Conservation (phyloP, 371 early-diverging fungal species). For the Conidiobolus incongruus region DNA sequence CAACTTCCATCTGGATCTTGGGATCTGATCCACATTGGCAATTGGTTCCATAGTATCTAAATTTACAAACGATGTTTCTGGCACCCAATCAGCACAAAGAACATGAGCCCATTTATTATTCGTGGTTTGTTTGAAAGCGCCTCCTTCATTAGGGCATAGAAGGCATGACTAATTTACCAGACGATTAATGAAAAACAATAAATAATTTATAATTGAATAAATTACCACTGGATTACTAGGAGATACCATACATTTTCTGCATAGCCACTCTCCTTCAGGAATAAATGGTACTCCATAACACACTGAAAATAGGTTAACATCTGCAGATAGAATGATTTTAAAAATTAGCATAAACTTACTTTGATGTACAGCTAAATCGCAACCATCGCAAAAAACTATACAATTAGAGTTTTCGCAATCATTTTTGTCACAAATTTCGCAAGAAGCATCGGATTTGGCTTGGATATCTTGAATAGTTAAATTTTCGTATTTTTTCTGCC, state of each 20-base stretch:
- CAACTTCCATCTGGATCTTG: slow-evolving; percentile 71
- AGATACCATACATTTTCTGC: slow-evolving; percentile 86
- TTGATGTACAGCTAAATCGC: slow-evolving; percentile 97
- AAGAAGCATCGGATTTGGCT: slow-evolving; percentile 39
- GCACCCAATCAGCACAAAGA: slow-evolving; percentile 89
- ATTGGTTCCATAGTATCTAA: slow-evolving; percentile 94
- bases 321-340: background rate
- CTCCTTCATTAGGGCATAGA: slow-evolving; percentile 84
- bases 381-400: slow-evolving; percentile 98
- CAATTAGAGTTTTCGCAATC: slow-evolving; percentile 95
- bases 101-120: slow-evolving; percentile 90
- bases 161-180: slow-evolving; percentile 34
- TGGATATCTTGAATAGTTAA: slow-evolving; percentile 31
- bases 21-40: slow-evolving; percentile 67
- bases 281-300: slow-evolving; percentile 99
- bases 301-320: slow-evolving; percentile 20
- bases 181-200: background rate
- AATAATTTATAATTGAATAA: slow-evolving; percentile 3
- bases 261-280: slow-evolving; percentile 98
- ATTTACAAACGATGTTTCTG: slow-evolving; percentile 79
- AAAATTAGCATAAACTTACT: slow-evolving; percentile 16
- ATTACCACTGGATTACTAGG: slow-evolving; percentile 63
- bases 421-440: slow-evolving; percentile 87
- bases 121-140: slow-evolving; percentile 92
- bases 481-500: background rate